Base-by-base conservation (phyloP, 306 rosid species). In the Clitoria ternatea region DNA sequence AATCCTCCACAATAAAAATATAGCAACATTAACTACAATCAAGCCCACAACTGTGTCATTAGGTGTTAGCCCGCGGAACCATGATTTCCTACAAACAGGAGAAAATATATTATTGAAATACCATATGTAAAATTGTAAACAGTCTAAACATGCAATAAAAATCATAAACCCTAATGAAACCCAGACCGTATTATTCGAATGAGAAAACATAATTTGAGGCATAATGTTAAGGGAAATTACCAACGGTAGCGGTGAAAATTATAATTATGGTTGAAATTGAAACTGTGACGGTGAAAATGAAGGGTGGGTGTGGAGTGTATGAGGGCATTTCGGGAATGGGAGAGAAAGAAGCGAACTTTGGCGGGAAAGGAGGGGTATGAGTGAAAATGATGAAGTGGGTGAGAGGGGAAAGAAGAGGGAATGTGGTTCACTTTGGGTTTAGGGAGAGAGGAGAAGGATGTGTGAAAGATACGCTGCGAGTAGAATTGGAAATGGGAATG, bases 1-100 rank as follows among this genome's bases (percentile, higher is more conserved):
- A 47, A 80, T 45, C 80, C 77, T 72, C 97, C 98, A 90, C 61
- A 79, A 66, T 26, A 90, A 53, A 73, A 76, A 94, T 75, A 94
- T 84, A 62, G 85, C 92, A 61, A 73, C 88, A 83, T 94, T 94
- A 66, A 95, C 87, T 76, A 84, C 13, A 82, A 94, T 71, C 89
- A 94, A 88, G 75, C 95, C 89, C 53, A 76, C 22, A 70, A 94
- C 91, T 63, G 77, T 3, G 19, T 79, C 84, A 78, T 37, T n/a
- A 57, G 77, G 24, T 24, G 87, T 39, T 66, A 87, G 52, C 79
- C 83, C 64, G 18, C 13, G 76, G 14, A 85, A 68, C 92, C 86
- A 81, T 30, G 90, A 78, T 52, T 79, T 81, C 96, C 97, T 90
- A 87, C 69, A 48, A 78, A 81, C 19, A 72, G 42, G 19, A 73